Conservation (phyloP, 129 eudicot species). For the Flaveria linearis region DNA sequence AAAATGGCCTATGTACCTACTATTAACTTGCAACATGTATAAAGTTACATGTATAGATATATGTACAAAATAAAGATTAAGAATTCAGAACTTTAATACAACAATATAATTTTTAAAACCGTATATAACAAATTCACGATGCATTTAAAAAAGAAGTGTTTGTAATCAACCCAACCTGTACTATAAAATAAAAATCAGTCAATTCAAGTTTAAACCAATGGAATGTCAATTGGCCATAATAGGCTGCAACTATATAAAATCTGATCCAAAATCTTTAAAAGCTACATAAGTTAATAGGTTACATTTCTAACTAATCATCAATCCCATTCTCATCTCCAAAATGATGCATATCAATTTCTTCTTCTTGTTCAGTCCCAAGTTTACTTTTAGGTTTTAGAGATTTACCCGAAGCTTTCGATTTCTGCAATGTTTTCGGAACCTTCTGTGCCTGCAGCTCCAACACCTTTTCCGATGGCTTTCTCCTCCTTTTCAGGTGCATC, state of each 20-base stretch:
- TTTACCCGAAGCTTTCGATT: constrained; percentile 45
- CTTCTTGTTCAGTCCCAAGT: constrained; percentile 20
- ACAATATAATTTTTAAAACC: background rate
- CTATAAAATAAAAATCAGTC: background rate
- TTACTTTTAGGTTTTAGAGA: constrained; percentile 37
- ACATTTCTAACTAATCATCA: constrained; percentile 28
- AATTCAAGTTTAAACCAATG: background rate
- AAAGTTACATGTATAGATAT: too few species aligned
- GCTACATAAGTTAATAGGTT: constrained; percentile 15
- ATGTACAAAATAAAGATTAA: too few species aligned
- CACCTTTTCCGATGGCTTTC: constrained; percentile 88
- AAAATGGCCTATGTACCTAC: too few species aligned
- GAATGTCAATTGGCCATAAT: background rate
- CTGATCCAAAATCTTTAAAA: constrained; percentile 13
- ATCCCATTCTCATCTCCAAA: constrained; percentile 42
- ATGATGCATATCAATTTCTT: constrained; percentile 29
- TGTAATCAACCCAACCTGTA: background rate
- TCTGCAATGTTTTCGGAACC: constrained; percentile 38
- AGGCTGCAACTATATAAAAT: constrained; percentile 20
- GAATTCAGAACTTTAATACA: too few species aligned
- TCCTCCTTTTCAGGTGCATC: constrained; percentile 58
- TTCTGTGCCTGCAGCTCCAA: constrained; percentile 63
- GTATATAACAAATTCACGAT: background rate
- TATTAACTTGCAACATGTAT: too few species aligned
- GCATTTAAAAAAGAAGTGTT: background rate